Evolutionary conservation across 257 asterid species (phyloP).

Genomic region (Solanum medicagineum): DNA sequence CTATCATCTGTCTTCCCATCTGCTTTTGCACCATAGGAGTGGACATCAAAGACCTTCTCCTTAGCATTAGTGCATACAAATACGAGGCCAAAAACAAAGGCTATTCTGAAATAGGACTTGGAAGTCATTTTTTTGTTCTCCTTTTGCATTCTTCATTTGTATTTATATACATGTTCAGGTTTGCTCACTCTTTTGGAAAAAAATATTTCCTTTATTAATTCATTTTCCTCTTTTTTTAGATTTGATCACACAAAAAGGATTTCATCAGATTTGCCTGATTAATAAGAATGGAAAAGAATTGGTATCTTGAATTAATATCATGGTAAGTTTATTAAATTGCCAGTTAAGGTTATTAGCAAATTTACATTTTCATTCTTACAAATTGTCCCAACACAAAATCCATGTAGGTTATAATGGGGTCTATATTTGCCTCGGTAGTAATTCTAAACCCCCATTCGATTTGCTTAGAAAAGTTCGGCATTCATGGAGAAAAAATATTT

Average conservation of each 20-base stretch:
- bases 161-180: background rate
- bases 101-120: background rate
- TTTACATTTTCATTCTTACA: too few species aligned
- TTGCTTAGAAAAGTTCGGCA: too few species aligned
- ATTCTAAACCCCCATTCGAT: too few species aligned
- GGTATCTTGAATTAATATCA: background rate
- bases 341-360: too few species aligned
- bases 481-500: too few species aligned
- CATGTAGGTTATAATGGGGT: too few species aligned
- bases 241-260: background rate
- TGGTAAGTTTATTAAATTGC: background rate
- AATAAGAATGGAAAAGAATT: too few species aligned
- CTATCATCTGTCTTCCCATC: background rate
- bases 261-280: background rate
- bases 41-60: background rate
- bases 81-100: background rate
- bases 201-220: background rate
- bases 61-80: background rate
- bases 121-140: background rate
- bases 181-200: background rate
- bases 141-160: background rate
- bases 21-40: background rate
- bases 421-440: too few species aligned
- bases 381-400: too few species aligned
- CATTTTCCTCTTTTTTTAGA: too few species aligned